A percentile compares a stretch with the other conserved stretches of the same genome.
phyloP scores from a whole-genome alignment of 257 asterid genomes.

The Nicotiana attenuata region DNA sequence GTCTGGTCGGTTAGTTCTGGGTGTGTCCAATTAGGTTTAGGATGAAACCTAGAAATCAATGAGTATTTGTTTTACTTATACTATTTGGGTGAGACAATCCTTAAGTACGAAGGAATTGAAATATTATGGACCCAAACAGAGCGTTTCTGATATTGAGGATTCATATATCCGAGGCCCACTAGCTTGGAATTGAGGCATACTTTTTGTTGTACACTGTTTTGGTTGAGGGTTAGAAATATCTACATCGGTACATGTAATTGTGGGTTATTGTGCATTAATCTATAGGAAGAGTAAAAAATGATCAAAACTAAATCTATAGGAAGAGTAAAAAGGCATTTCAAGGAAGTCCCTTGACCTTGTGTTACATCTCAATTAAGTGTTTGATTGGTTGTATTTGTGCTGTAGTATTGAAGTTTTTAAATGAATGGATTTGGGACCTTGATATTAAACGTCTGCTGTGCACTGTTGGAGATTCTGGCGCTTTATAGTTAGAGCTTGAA shows the following conservation, averaged over 20 bases:
- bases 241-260: not conserved
- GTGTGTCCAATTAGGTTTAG: no score
- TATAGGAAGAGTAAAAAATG: no score
- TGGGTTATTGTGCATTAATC: not conserved
- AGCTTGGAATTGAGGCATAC: not conserved
- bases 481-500: not conserved
- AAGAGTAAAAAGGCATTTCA: not conserved
- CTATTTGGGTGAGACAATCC: not conserved
- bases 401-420: not conserved
- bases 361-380: not conserved
- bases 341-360: slow-evolving; percentile 9
- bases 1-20: no score
- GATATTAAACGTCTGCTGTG: not conserved
- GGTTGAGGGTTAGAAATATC: not conserved
- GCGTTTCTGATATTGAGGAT: not conserved
- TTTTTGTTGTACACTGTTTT: not conserved
- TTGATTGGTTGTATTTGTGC: not conserved
- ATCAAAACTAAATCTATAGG: not conserved
- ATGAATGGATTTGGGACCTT: not conserved
- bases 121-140: not conserved
- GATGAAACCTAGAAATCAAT: not conserved
- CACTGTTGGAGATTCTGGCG: not conserved
- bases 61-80: not conserved
- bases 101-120: not conserved
- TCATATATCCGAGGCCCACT: not conserved